Conservation (phyloP, 257 asterid species). For the Solanum piurae region DNA sequence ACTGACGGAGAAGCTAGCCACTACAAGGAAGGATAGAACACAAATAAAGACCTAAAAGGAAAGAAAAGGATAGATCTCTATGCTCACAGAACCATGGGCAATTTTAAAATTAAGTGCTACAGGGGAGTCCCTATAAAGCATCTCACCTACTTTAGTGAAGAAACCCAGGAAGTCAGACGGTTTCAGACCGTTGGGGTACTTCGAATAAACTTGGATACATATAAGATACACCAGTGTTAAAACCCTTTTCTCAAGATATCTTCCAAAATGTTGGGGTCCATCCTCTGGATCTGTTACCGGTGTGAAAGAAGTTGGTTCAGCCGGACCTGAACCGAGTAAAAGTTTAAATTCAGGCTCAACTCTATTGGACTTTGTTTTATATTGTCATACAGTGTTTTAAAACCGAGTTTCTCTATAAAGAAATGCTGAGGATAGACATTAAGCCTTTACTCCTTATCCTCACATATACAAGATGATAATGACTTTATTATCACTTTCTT, state of each 20-base stretch:
- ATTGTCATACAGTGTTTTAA: not conserved
- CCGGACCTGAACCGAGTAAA: not conserved
- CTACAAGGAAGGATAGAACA: not conserved
- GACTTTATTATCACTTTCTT: not conserved
- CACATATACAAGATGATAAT: not conserved
- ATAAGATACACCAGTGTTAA: not conserved
- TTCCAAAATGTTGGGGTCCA: not conserved
- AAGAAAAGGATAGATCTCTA: not conserved
- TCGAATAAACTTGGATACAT: not conserved
- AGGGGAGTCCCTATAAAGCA: not conserved
- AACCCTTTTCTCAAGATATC: slow-evolving; percentile 2
- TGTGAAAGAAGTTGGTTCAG: not conserved
- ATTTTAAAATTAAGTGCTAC: not conserved
- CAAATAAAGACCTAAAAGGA: not conserved
- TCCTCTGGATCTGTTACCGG: not conserved
- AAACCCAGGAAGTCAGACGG: not conserved
- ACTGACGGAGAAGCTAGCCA: not conserved
- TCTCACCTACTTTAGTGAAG: not conserved
- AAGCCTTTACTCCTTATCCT: not conserved
- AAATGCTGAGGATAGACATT: not conserved
- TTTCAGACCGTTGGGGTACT: not conserved
- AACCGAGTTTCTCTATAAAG: not conserved
- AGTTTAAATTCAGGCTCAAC: not conserved
- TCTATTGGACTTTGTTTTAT: not conserved
- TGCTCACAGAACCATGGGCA: not conserved